Evolutionary conservation across 1,139 yeast genomes (phyloP).

Genomic region (Pichiaceae sp.): DNA sequence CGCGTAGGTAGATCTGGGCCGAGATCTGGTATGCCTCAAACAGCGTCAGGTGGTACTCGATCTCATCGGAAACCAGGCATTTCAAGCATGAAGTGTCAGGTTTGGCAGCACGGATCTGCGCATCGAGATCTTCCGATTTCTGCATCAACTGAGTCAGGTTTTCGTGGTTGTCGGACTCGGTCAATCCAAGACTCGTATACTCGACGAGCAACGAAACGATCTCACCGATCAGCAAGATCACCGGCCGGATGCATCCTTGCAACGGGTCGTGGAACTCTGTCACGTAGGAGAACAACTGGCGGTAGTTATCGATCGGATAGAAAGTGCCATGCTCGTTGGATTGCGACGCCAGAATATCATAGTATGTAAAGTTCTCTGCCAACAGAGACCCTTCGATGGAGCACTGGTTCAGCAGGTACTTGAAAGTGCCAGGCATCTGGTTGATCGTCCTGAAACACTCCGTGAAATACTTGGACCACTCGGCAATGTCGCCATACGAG

Average conservation of each 20-base stretch:
- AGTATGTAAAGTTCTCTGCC: constrained; percentile 35
- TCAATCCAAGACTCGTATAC: constrained; percentile 11
- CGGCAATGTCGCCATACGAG: constrained; percentile 27
- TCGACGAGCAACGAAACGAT: constrained; percentile 26
- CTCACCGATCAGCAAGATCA: constrained; percentile 33
- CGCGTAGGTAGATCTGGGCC: constrained; percentile 37
- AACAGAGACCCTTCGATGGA: constrained; percentile 30
- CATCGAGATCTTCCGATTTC: constrained; percentile 24
- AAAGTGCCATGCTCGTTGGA: constrained; percentile 31
- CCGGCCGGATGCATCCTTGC: constrained; percentile 38
- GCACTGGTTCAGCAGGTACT: constrained; percentile 20
- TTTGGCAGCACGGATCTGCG: constrained; percentile 29
- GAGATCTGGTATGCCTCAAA: constrained; percentile 44
- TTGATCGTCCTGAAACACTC: constrained; percentile 25
- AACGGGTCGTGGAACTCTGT: constrained; percentile 29
- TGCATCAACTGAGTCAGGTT: constrained; percentile 11
- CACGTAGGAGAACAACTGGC: constrained; percentile 13
- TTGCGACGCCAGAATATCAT: constrained; percentile 33
- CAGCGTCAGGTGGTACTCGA: constrained; percentile 41
- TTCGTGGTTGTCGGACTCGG: constrained; percentile 17
- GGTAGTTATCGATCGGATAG: constrained; percentile 29
- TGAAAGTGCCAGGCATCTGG: constrained; percentile 24
- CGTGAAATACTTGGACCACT: constrained; percentile 28
- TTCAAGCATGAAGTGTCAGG: constrained; percentile 34
- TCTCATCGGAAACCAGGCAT: constrained; percentile 28